Conservation (phyloP, 1,284 basidiomycete genomes). For the Albatrellus sp. region DNA sequence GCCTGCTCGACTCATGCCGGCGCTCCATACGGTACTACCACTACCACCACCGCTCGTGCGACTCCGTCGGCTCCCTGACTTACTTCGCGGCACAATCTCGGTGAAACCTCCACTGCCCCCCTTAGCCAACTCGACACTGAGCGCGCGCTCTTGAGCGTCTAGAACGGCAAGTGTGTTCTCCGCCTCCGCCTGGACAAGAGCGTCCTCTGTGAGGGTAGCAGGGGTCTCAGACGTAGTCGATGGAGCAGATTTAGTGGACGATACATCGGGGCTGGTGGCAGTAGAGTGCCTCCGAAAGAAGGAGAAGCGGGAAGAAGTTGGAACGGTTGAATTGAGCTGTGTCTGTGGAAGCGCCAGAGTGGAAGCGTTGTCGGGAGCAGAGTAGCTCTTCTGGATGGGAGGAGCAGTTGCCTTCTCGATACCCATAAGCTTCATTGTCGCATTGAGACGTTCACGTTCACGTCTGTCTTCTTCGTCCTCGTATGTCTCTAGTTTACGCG, state of each 20-base stretch:
- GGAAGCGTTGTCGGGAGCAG: slow-evolving; percentile 20
- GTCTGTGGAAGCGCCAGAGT: slow-evolving; percentile 11
- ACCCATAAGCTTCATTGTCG: slow-evolving; percentile 88
- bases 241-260: slow-evolving; percentile 27
- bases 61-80: slow-evolving; percentile 40
- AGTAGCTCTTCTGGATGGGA: slow-evolving; percentile 29
- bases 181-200: slow-evolving; percentile 64
- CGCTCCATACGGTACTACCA: slow-evolving; percentile 74
- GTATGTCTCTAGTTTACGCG: slow-evolving; percentile 63
- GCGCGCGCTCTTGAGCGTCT: slow-evolving; percentile 60
- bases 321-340: slow-evolving; percentile 15
- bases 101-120: slow-evolving; percentile 66
- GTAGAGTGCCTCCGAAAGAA: slow-evolving; percentile 43
- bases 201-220: slow-evolving; percentile 56
- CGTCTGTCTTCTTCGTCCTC: slow-evolving; percentile 83
- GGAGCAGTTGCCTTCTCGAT: slow-evolving; percentile 47
- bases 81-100: slow-evolving; percentile 41
- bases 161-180: slow-evolving; percentile 59
- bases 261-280: slow-evolving; percentile 21
- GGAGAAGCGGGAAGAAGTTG: slow-evolving; percentile 39
- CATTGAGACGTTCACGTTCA: slow-evolving; percentile 75
- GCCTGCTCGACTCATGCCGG: slow-evolving; percentile 55
- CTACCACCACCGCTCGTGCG: slow-evolving; percentile 42
- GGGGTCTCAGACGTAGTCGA: slow-evolving; percentile 24
- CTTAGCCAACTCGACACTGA: slow-evolving; percentile 66